Evolutionary conservation across 208 protist species (phyloP).

Genomic region (Crithidia bombi): DNA sequence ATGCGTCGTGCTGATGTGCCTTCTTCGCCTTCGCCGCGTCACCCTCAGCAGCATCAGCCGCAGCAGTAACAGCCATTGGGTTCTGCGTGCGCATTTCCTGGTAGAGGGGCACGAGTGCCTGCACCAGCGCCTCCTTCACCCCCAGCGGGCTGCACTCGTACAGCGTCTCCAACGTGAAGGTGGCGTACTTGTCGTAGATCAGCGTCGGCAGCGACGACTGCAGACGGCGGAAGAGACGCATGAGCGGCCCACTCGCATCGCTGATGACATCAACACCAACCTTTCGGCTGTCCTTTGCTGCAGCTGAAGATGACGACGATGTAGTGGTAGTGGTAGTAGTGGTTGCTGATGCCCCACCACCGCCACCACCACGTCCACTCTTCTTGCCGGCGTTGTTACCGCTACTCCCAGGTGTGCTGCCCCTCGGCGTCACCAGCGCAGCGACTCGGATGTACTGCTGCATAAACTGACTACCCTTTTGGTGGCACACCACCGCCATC

Average conservation of each 20-base stretch:
- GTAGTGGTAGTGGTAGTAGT: not conserved
- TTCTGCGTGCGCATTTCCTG: conserved; percentile 30
- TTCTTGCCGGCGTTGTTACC: not conserved
- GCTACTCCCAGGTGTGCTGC: not conserved
- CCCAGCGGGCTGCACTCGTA: conserved; percentile 69
- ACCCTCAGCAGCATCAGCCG: not conserved
- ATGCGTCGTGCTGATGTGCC: not conserved
- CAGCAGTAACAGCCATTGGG: not conserved
- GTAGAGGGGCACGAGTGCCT: conserved; percentile 74
- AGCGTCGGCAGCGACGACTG: conserved; percentile 46
- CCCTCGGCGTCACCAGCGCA: conserved; percentile 12
- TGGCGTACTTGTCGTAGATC: conserved; percentile 65
- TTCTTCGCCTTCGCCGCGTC: not conserved
- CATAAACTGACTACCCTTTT: conserved; percentile 74
- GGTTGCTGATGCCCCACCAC: conserved; percentile 2
- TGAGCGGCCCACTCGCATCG: conserved; percentile 26
- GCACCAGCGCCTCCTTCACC: conserved; percentile 82
- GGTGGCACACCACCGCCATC: conserved; percentile 38
- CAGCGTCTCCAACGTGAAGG: conserved; percentile 77
- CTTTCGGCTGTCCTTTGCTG: no score
- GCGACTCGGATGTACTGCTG: conserved; percentile 80
- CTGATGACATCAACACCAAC: no score
- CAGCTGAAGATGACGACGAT: not conserved
- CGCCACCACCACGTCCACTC: no score
- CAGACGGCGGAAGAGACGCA: conserved; percentile 68